Base-by-base conservation (phyloP, 1,284 basidiomycete genomes). In the Pulveroboletus sp. region DNA sequence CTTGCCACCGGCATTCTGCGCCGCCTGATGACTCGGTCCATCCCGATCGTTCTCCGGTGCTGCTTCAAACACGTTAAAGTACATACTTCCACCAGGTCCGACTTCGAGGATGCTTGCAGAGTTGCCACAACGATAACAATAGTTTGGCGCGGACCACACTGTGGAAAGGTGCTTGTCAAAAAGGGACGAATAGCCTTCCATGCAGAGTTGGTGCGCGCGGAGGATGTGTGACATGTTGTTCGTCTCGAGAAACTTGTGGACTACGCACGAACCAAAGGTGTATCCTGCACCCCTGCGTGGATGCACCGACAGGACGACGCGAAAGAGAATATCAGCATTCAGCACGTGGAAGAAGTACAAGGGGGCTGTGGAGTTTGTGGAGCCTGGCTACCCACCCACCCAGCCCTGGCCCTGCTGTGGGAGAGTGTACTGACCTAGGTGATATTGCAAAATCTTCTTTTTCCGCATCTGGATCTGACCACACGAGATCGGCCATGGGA, bases 401-500 rank as follows among this genome's bases (percentile, higher is more conserved):
- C 46, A 22, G n/a, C n/a, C 49, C 45, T 49, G 28, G 46, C 26
- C 38, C 29, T 50, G 49, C 47, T 55, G 65, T 54, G 60, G 29
- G 62, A 55, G 47, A 62, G 50, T 43, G 47, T 33, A 74, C 84
- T 57, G 60, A 95, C 94, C 96, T 85, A 49, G 97, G 96, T 56
- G 94, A 97, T 74, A 99, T 98, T 40, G 96, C 96, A 73, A 98
- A 99, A 70, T 99, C 97, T 73, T 98, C 96, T 74, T 98, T 98
- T 74, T 98, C 96, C 43, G 94, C 89, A 77, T 99, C 97, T 31
- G 97, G 97, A 81, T 99, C 97, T 43, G 95, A 98, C 97, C 97
- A 99, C 3, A 99, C 97, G 25, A 99, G 82, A 80, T 99, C 97
- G n/a, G 96, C 96, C 95, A 99, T 99, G 6, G 97, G 96, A 2